Evolutionary conservation across 2,329 filamentous ascomycete genomes (phyloP).

Genomic region (Epichloe aotearoae): DNA sequence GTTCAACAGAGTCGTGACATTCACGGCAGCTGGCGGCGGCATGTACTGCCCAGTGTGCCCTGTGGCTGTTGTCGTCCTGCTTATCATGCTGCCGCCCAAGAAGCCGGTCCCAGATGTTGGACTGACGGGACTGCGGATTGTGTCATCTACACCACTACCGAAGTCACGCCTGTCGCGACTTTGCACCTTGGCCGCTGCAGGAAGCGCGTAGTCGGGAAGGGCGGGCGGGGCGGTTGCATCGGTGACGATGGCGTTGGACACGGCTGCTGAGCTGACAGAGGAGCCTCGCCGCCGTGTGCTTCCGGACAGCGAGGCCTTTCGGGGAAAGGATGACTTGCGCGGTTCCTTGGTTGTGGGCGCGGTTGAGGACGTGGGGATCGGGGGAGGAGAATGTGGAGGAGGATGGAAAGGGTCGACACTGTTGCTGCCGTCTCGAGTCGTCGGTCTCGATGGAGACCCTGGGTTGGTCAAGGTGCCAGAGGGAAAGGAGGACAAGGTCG

Average conservation of each 20-base stretch:
- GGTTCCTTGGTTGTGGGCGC: constrained; percentile 21
- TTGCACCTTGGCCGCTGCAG: constrained; percentile 33
- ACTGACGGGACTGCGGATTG: constrained; percentile 8
- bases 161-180: constrained; percentile 11
- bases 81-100: constrained; percentile 2
- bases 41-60: constrained; percentile 8
- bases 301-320: constrained; percentile 39
- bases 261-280: constrained; percentile 21
- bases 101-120: constrained; percentile 8
- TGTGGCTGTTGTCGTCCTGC: constrained; percentile 4
- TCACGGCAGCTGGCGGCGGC: constrained; percentile 10
- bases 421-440: constrained; percentile 21
- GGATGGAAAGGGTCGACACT: constrained; percentile 10
- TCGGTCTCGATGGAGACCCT: constrained; percentile 17
- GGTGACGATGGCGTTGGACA: constrained; percentile 26
- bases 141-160: constrained; percentile 2
- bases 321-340: constrained; percentile 38
- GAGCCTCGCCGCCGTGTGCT: constrained; percentile 29
- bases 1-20: background rate
- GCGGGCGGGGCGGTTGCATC: constrained; percentile 37
- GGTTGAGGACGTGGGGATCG: constrained; percentile 3
- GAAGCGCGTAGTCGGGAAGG: constrained; percentile 38
- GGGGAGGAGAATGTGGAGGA: constrained; percentile 9
- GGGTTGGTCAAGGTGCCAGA: constrained; percentile 17
- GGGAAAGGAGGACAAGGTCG: constrained; percentile 24